Base-by-base conservation (phyloP, 2,329 filamentous ascomycete genomes). In the Emergomyces africanus region DNA sequence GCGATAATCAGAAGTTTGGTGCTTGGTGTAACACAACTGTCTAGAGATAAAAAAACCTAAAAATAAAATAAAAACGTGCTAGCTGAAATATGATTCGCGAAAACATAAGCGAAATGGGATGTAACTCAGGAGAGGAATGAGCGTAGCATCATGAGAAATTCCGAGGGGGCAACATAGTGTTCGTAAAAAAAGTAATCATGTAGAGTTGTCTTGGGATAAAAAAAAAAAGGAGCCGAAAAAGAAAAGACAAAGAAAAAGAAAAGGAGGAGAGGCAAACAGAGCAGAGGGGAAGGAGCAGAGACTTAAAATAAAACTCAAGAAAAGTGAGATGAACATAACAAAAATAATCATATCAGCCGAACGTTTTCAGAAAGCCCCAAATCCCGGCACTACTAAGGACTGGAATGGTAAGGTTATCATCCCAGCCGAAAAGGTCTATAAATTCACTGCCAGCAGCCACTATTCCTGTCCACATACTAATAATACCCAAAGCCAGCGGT, bases 341-440 rank as follows among this genome's bases (percentile, higher is more conserved):
- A 30, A 30, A 30, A 30, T 30, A 46, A 33, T 39, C 18, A 25
- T 51, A 61, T 49, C 49, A 60, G 18, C 86, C 86, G 79, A 96
- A 96, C 54, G 90, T 72, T 76, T 88, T 95, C 67, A 97, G 79
- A 72, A 99, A 96, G 0, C 87, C 88, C 86, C 89, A 96, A 62
- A 99, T 84, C 6, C 91, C 91, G 51, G 90, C 75, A 28, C 91
- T 90, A 70, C 90, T 96, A 55, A 99, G 79, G 30, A 95, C 84
- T 1, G 94, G 94, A 72, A 99, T 99, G 55, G 92, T 97, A 66
- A 99, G 78, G 74, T 99, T 99, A 75, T 99, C 94, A 69, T 99
- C 94, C 88, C 90, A 91, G 54, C 90, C 89, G 71, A 90, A 96
- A 0, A 97, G 69, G 74, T 99, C 90, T 51, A 96, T 80, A 18